These are phyloP conservation scores for Coniochaeta sp. DNA, from an alignment of 2,329 filamentous ascomycete genomes.

Conservation along the genomic window DNA sequence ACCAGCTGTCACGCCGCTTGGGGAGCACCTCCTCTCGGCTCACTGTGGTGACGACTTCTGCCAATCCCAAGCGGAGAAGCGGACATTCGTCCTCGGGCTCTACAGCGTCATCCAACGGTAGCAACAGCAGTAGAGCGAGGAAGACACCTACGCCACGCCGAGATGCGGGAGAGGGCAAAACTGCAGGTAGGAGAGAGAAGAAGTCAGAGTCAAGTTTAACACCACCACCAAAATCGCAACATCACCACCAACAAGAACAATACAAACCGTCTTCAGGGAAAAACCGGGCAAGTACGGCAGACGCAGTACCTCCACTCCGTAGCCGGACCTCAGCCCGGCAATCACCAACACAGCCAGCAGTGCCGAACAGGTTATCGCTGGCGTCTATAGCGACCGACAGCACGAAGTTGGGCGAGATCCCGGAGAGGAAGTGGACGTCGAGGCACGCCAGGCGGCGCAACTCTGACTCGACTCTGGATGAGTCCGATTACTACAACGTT, in stretches of 20 bases:
- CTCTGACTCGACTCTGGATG: constrained; percentile 6
- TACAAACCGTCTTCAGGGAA: neutral
- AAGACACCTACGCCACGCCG: neutral
- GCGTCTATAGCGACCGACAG: constrained; percentile 22
- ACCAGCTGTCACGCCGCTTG: constrained; percentile 32
- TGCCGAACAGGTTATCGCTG: constrained; percentile 20
- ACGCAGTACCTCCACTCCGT: neutral
- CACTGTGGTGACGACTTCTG: neutral
- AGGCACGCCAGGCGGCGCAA: constrained; percentile 2
- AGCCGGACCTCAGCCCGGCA: neutral
- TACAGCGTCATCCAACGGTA: neutral
- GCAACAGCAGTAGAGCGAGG: neutral
- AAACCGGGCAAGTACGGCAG: neutral
- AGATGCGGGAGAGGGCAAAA: neutral
- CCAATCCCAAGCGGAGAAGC: neutral
- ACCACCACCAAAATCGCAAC: no score
- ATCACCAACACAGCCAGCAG: neutral
- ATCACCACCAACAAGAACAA: no score
- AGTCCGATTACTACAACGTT: constrained; percentile 19
- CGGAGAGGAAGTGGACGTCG: constrained; percentile 19
- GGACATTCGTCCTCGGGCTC: neutral
- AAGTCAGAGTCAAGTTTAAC: neutral
- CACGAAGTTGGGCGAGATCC: constrained; percentile 27
- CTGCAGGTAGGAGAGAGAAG: neutral
- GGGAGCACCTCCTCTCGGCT: neutral